Evolutionary conservation across 2,329 filamentous ascomycete genomes (phyloP), one percentile per base, ranked within the genome.

Genomic region (Cladosporium sp.): DNA sequence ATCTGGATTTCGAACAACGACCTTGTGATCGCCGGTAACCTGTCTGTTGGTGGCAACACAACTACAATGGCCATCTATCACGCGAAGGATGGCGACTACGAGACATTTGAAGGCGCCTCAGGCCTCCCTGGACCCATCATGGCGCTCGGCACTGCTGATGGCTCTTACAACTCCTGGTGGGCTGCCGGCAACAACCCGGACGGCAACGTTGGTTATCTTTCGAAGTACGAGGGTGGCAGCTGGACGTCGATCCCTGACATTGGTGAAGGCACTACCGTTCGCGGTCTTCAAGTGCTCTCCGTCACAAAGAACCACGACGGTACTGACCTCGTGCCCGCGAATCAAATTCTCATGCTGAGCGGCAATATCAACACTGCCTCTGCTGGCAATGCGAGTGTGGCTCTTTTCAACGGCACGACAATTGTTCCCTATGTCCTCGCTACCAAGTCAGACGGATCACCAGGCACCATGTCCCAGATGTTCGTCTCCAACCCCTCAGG

Each of bases 311-410:
- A 86, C 18, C 95, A 98, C 75, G 86, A 81, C 39, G 79, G 82
- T 16, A 88, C 85, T 2, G 79, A 85, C 43, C 81, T 93, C 7
- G 79, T 99, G 18, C 84, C 88, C 60, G 79, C 84, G 21, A 83
- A 88, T 67, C 88, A 95, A 75, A 85, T 88, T 4, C 85, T 99
- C 39, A 85, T 99, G 79, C 82, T 98, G 58, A 92, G 92, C n/a
- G 95, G 95, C 46, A 86, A 90, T 62, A 86, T 99, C 70, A 85
- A 88, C 69, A 83, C 98, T 21, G 87, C 90, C 0, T 81, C 81
- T 58, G 93, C 93, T 74, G 93, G 94, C 66, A 89, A 88, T 65
- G 92, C 90, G 6, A 96, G 94, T 16, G 93, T 92, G 10, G 94
- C 89, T 8, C 81, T 97, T 30, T 99, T 91, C 81, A 92, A 98